Evolutionary conservation across 2,329 filamentous ascomycete genomes (phyloP).

Genomic region (Stemphylium lycopersici): DNA sequence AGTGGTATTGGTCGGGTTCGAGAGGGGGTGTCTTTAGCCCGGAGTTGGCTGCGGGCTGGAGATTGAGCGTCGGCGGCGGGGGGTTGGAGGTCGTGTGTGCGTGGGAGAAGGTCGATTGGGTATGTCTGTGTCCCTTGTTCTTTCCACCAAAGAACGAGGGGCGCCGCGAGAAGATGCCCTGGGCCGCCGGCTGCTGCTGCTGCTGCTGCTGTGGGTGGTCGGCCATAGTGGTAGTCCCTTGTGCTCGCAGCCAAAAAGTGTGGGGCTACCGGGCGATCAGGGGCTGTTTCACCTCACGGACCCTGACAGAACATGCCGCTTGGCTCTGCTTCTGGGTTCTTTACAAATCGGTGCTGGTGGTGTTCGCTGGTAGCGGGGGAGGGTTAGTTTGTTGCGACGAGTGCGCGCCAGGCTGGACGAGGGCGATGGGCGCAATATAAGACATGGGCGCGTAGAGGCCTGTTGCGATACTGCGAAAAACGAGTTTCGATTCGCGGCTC

Average conservation of each 20-base stretch:
- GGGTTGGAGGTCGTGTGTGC: constrained; percentile 1
- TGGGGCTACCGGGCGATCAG: constrained; percentile 21
- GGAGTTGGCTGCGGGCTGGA: constrained; percentile 11
- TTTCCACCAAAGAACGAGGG: constrained; percentile 41
- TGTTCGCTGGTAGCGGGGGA: not conserved
- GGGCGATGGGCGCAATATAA: not conserved
- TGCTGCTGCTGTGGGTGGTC: constrained; percentile 13
- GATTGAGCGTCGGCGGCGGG: constrained; percentile 11
- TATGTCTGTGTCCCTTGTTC: constrained; percentile 19
- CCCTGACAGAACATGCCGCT: constrained; percentile 1
- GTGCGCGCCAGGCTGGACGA: not conserved
- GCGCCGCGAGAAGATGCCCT: constrained; percentile 39
- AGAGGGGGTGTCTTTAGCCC: constrained; percentile 14
- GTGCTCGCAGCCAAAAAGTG: constrained; percentile 2
- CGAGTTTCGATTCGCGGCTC: constrained; percentile 12
- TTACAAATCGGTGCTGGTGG: not conserved
- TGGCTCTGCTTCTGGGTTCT: not conserved
- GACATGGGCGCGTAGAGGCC: not conserved
- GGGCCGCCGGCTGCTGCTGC: not conserved
- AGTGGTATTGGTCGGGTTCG: constrained; percentile 29
- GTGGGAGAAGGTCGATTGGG: constrained; percentile 1
- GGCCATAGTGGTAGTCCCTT: constrained; percentile 18
- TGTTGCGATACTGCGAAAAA: not conserved
- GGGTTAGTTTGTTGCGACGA: not conserved
- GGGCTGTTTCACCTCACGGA: constrained; percentile 16